Evolutionary conservation across 1,139 yeast genomes (phyloP), one percentile per base, ranked within the genome.

Genomic region (Magnusiomyces fungicola): DNA sequence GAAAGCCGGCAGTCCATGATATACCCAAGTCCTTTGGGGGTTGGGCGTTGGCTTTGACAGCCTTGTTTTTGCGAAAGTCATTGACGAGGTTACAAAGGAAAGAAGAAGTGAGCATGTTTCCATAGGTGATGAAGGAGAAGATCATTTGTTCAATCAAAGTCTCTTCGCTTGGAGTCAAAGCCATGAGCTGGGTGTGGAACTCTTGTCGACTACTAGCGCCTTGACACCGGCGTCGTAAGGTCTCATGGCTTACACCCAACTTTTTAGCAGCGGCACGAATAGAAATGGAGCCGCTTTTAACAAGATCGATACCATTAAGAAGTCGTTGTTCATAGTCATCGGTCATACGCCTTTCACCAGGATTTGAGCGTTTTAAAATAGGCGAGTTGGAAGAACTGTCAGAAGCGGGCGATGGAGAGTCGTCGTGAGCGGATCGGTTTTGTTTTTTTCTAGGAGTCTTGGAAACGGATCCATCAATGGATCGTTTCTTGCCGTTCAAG

Each of bases 111-210:
- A 49, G 43, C 40, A 49, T 45, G 21, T 46, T 49, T 23, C 45
- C 38, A 24, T 22, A 40, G 3, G 45, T 37, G 5, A 40, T 32
- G 32, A 45, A 49, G 3, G 18, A 2, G n/a, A 45, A 21, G 6
- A 49, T 36, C 51, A 49, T 49, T 36, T 38, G 39, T 34, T 40
- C 51, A n/a, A 48, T 32, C 12, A 5, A 6, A 10, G 16, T 32
- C 24, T 49, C 51, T 37, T 49, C 51, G 9, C 21, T 27, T 21
- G 48, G 48, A 7, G 47, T 41, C 25, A 49, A 33, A 7, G 51
- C 51, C 51, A 49, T 49, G 10, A 49, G 24, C 32, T 49, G 51
- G 16, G 43, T 21, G 29, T 49, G 51, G 29, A 49, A 49, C n/a
- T 49, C 44, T 25, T 49, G 44, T 2, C 51, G 43, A n/a, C 49